Evolutionary conservation across 495 filamentous ascomycete species (phyloP), one percentile per base, ranked within the genome.

Genomic region (Aspergillus nidulans): DNA sequence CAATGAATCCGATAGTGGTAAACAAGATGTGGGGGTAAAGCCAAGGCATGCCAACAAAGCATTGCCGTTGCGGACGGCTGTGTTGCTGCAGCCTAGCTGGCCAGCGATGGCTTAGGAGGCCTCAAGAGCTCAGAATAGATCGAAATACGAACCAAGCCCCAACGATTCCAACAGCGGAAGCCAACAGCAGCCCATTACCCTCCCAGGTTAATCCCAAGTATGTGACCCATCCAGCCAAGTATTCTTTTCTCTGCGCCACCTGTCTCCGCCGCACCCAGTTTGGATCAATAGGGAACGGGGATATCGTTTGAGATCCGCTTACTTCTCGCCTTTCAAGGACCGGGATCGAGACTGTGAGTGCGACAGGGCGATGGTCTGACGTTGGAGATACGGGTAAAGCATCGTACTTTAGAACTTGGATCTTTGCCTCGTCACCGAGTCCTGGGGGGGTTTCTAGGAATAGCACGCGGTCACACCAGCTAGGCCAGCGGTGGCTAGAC

Each of bases 381-480:
- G 87, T 86, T 15, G 77, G 75, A 49, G 94, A 80, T 0, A 90
- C 64, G 1, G 91, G 90, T 7, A 96, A 73, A 6, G 88, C 82
- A 41, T 82, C 75, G 60, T 98, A 98, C 30, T 70, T 76, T 12
- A 74, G 62, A 1, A 85, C 20, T 68, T 70, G 43, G 85, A 80
- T 58, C 55, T 59, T 40, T 36, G 67, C 44, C 3, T 51, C 51
- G 15, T 66, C 57, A 24, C 58, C 60, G 34, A 77, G 55, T 74
- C 81, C 83, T 12, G 66, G 53, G 6, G 85, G 82, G 12, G 81
- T 56, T n/a, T 85, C 80, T 13, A 90, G 76, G 63, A 83, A 97
- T 16, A 98, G 72, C 39, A 98, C 85, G 12, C 94, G 84, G 68
- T 98, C 94, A 57, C 90, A 95, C 92, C 94, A 98, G 63, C 87